phyloP scores from a whole-genome alignment of 495 filamentous ascomycete species.

The Penicillium fimorum region DNA sequence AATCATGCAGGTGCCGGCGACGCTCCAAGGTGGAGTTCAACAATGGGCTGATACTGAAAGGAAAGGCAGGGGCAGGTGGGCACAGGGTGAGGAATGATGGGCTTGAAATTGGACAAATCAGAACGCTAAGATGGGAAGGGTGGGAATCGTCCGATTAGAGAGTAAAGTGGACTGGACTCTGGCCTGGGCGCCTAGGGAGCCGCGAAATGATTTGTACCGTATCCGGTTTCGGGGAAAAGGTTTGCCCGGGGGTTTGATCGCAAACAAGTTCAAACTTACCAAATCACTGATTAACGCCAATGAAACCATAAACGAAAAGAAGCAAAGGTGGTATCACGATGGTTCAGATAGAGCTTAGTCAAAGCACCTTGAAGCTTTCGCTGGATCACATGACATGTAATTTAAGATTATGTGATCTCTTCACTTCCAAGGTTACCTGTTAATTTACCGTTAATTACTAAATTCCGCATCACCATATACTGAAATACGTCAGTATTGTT shows the following conservation, averaged over 20 bases:
- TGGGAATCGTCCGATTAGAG: conserved; percentile 25
- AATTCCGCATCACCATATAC: not conserved
- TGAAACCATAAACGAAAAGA: not conserved
- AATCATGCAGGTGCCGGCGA: conserved; percentile 37
- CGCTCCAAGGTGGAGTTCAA: conserved; percentile 30
- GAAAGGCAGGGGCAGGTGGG: conserved; percentile 24
- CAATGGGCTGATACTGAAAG: conserved; percentile 40
- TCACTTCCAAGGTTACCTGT: too few relatives aligned
- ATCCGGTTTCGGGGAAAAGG: conserved; percentile 20
- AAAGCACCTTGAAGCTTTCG: conserved; percentile 6
- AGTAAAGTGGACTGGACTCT: conserved; percentile 20
- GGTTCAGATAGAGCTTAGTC: conserved; percentile 15
- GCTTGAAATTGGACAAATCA: conserved; percentile 23
- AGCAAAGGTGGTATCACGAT: conserved; percentile 7
- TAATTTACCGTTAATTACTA: not conserved
- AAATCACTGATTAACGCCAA: not conserved
- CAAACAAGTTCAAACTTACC: conserved; percentile 10
- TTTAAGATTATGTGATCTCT: conserved; percentile 9
- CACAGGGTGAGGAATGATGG: conserved; percentile 23
- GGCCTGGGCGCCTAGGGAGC: conserved; percentile 12
- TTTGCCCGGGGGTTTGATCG: conserved; percentile 1
- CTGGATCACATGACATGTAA: conserved; percentile 10
- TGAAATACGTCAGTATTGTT: not conserved
- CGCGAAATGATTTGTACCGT: conserved; percentile 21
- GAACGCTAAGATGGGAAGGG: conserved; percentile 13